Evolutionary conservation across 2,329 filamentous ascomycete genomes (phyloP), one percentile per base, ranked within the genome.

Genomic region (Aspergillus puulaauensis): DNA sequence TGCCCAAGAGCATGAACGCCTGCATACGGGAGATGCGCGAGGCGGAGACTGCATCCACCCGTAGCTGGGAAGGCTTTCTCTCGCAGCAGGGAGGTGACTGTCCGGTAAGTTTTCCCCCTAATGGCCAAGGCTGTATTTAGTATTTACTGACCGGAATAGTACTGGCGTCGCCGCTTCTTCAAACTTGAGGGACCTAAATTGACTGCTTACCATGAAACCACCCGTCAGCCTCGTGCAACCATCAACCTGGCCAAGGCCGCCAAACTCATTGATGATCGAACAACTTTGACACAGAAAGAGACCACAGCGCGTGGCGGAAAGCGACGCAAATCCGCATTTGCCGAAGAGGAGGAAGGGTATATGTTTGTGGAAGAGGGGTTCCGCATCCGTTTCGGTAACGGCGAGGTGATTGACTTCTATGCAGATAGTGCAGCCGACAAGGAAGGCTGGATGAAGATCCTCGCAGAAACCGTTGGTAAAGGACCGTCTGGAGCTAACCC

Each of bases 311-410:
- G 87, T 71, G 85, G 84, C 62, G 90, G 91, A 56, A 88, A 86
- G 66, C 89, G 95, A 44, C 89, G 95, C 56, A 92, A 96, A 74
- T 97, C 93, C 35, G 95, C 91, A 11, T 99, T 99, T 74, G 93
- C 93, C 1, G 95, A 98, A 75, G 95, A 99, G 64, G 95, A 99
- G 77, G 95, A 99, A 73, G 95, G 95, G 43, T 99, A 99, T 80
- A 96, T 97, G 90, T 99, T 99, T 73, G 93, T 99, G 53, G 95
- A 99, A 75, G 95, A 99, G 73, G 95, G 95, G 3, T 99, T 99
- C 88, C 91, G 95, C 41, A 96, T 99, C 73, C 91, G 93, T 57
- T 99, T 99, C 77, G 96, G 91, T 73, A 99, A 99, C 70, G 95
- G 95, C 61, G 95, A 99, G 77, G 87, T 96, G 62, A 99, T 99